Conservation (phyloP, 306 rosid species). For the Oemleria cerasiformis region DNA sequence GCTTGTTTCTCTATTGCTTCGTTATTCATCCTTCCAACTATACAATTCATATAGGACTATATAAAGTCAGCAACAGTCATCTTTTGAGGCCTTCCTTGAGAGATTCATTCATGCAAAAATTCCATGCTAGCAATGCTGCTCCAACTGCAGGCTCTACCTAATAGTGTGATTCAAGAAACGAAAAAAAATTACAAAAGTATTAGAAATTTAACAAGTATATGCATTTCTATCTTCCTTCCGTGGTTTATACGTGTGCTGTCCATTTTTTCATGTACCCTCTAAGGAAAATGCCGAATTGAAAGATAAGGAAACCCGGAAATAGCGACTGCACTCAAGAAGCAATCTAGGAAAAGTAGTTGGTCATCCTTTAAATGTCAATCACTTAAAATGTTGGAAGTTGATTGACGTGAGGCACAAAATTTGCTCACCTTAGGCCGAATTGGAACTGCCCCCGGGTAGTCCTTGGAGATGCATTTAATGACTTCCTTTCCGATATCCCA, state of each 20-base stretch:
- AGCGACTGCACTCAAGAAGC: neutral
- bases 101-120: slow-evolving; percentile 62
- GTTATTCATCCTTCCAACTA: slow-evolving; percentile 19
- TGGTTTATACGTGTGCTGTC: neutral
- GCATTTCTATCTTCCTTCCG: neutral
- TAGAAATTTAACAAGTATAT: neutral
- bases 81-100: slow-evolving; percentile 34
- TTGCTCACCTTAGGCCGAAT: slow-evolving; percentile 75
- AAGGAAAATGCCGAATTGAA: neutral
- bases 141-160: slow-evolving; percentile 97
- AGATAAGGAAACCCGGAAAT: neutral
- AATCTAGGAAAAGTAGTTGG: neutral
- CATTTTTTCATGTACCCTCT: neutral
- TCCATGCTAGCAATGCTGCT: slow-evolving; percentile 91
- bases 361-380: neutral
- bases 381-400: neutral
- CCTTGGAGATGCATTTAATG: slow-evolving; percentile 50
- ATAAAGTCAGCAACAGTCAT: slow-evolving; percentile 18
- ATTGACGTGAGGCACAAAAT: neutral
- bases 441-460: slow-evolving; percentile 58
- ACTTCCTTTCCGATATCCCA: slow-evolving; percentile 96
- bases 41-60: slow-evolving; percentile 24
- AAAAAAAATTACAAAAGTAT: neutral
- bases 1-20: slow-evolving; percentile 11
- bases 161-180: slow-evolving; percentile 8